Base-by-base conservation (phyloP, 352 stramenopile species). In the Lagenidium giganteum region DNA sequence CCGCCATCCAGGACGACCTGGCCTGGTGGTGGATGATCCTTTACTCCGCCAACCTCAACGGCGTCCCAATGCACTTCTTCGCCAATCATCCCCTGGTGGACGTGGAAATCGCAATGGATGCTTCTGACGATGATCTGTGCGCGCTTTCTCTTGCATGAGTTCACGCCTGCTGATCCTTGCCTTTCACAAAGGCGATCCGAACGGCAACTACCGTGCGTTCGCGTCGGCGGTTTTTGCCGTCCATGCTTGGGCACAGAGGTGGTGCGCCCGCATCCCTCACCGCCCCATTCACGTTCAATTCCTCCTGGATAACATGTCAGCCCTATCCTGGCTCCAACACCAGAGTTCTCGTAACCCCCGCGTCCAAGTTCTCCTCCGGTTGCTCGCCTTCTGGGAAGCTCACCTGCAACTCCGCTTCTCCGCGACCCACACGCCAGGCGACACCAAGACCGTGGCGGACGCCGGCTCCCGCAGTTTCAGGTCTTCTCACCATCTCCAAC, bases 21-120 rank as follows among this genome's bases (percentile, higher is more conserved):
- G 1, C 28, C 0, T 64, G 53, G 54, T 57, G 44, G 48, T 41
- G 40, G 43, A 2, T 25, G 1, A 53, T 63, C 3, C 25, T 60
- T 0, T 44, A 54, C 26, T 21, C 3, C 3, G 1, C 24, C 1
- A 16, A 27, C 1, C 41, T 67, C 13, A 62, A 62, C 16, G 57
- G 47, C 3, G 52, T 62, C 0, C 35, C 23, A 0, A 12, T 67
- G 1, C 1, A 23, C 2, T 50, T 51, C 16, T 61, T 59, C 21
- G 5, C 30, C 2, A 2, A 6, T 0, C n/a, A 35, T 8, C 52
- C 51, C 2, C 0, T 5, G 14, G 23, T 41, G 0, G 32, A 57
- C 16, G 8, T 51, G 13, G 13, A 44, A 12, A 34, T 62, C 3
- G n/a, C 32, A 8, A 52, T 61, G 22, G 42, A 68, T 28, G 49